Evolutionary conservation across 2,329 filamentous ascomycete genomes (phyloP).

Genomic region (Juglanconis oblonga): DNA sequence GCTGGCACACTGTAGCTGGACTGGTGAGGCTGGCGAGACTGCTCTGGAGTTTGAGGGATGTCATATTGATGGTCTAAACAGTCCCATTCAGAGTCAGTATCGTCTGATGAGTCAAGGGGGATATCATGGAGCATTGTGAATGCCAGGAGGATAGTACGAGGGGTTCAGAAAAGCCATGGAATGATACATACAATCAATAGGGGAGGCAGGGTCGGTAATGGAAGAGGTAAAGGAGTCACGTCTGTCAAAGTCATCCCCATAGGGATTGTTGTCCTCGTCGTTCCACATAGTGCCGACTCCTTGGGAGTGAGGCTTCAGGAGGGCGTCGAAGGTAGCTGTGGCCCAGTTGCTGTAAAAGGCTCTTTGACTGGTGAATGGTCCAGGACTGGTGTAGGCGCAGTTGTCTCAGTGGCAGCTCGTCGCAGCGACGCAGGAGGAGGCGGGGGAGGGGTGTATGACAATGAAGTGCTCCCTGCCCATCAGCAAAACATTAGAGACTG

Average conservation of each 20-base stretch:
- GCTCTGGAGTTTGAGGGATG: conserved; percentile 62
- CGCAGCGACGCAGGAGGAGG: conserved; percentile 6
- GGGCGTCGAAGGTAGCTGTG: not conserved
- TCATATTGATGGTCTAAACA: conserved; percentile 57
- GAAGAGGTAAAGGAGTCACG: conserved; percentile 76
- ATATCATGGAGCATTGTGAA: conserved; percentile 37
- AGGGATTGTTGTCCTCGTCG: conserved; percentile 98
- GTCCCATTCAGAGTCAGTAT: conserved; percentile 44
- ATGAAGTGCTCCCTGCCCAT: not conserved
- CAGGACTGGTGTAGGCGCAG: not conserved
- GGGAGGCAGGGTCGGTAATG: conserved; percentile 62
- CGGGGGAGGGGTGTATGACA: conserved; percentile 9
- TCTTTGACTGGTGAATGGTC: not conserved
- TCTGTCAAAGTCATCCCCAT: conserved; percentile 85
- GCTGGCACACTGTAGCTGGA: conserved; percentile 10
- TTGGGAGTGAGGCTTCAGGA: not conserved
- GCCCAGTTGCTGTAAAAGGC: not conserved
- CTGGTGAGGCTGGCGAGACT: conserved; percentile 11
- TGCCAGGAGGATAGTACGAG: not conserved
- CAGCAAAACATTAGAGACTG: not conserved
- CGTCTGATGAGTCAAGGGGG: conserved; percentile 32
- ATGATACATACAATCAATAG: conserved; percentile 48
- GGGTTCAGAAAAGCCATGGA: conserved; percentile 33
- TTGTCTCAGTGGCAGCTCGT: conserved; percentile 3
- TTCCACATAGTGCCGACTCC: conserved; percentile 75